Conservation (phyloP, 176 grass and related monocot species). For the Oryza meyeriana region DNA sequence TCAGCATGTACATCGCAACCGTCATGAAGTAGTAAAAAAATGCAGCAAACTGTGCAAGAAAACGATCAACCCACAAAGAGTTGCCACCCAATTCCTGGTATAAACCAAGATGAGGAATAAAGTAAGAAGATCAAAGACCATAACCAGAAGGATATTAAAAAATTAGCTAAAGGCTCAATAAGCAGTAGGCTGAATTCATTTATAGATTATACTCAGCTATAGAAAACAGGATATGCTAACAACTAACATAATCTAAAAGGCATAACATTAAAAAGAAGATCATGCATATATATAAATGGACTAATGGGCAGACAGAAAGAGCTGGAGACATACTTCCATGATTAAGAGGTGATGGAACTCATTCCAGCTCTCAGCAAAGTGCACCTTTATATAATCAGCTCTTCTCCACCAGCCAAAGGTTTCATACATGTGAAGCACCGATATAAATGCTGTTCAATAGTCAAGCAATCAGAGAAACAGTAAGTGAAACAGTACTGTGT, state of each 20-base stretch:
- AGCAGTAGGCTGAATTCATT: neutral
- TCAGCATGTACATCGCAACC: slow-evolving; percentile 90
- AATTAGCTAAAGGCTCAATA: neutral
- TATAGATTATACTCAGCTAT: neutral
- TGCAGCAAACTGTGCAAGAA: slow-evolving; percentile 69
- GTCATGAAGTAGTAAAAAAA: slow-evolving; percentile 93
- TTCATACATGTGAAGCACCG: slow-evolving; percentile 93
- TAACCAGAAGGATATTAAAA: neutral
- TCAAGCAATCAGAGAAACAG: neutral
- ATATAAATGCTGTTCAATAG: slow-evolving; percentile 81
- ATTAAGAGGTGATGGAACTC: slow-evolving; percentile 95
- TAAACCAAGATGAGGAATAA: neutral
- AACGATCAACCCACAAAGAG: slow-evolving; percentile 66
- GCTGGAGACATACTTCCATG: slow-evolving; percentile 71
- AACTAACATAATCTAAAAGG: neutral
- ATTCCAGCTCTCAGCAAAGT: slow-evolving; percentile 96
- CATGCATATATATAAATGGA: neutral
- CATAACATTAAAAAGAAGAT: neutral
- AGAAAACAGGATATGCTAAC: neutral
- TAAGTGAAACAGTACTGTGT: neutral
- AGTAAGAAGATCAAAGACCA: neutral
- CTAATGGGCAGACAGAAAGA: neutral
- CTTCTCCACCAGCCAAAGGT: slow-evolving; percentile 90
- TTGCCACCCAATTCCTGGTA: slow-evolving; percentile 85
- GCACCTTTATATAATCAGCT: slow-evolving; percentile 93